phyloP scores from a whole-genome alignment of 2,329 filamentous ascomycete genomes.

The Xylaria sp. region DNA sequence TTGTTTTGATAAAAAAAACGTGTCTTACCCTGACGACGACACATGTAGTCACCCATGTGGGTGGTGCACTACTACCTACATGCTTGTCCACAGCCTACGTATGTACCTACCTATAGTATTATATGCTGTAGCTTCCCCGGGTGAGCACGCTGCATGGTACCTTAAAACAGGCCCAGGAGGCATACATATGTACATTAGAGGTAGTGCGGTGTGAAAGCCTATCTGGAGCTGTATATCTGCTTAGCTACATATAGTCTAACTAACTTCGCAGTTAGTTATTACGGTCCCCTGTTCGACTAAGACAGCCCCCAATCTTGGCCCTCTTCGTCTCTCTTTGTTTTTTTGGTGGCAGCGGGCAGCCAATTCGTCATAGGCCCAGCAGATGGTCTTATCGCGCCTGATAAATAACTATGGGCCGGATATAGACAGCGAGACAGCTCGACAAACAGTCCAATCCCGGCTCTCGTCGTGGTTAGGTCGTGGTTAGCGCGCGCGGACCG shows the following conservation, averaged over 20 bases:
- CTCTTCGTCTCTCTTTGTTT: slow-evolving; percentile 1
- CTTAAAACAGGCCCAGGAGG: slow-evolving; percentile 10
- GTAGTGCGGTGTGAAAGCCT: slow-evolving; percentile 18
- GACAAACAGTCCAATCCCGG: slow-evolving; percentile 28
- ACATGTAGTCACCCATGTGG: neutral
- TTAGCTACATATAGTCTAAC: too few species aligned
- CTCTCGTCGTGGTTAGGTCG: slow-evolving; percentile 25
- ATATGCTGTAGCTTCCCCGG: slow-evolving; percentile 7
- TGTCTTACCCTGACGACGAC: neutral
- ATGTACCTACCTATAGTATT: neutral
- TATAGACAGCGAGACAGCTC: slow-evolving; percentile 15
- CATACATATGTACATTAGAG: too few species aligned
- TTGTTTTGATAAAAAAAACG: neutral
- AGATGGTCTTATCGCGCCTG: slow-evolving; percentile 34
- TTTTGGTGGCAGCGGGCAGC: slow-evolving; percentile 23
- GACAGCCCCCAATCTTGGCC: too few species aligned
- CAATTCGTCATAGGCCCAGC: slow-evolving; percentile 44
- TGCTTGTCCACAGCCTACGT: neutral
- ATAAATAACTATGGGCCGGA: slow-evolving; percentile 19
- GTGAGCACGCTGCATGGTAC: slow-evolving; percentile 16
- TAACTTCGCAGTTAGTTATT: too few species aligned
- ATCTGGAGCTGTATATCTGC: too few species aligned
- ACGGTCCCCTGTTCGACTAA: too few species aligned
- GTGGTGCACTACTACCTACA: neutral
- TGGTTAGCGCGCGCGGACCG: slow-evolving; percentile 43